Conservation (phyloP, 768 basidiomycete genomes). For the Porpolomopsis calyptriformis region DNA sequence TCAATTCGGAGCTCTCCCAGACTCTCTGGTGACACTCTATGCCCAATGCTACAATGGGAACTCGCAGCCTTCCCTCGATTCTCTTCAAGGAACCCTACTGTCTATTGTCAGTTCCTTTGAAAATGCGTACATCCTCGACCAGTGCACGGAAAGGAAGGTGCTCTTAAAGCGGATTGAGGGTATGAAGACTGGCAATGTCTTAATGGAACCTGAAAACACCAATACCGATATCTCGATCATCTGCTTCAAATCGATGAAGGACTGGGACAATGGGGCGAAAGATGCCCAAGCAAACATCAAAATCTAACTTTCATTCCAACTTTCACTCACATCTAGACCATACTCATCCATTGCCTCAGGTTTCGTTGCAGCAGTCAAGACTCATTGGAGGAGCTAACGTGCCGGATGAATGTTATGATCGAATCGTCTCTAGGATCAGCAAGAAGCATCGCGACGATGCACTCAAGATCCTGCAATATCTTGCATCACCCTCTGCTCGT, state of each 20-base stretch:
- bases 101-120: conserved; percentile 6
- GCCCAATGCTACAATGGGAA: neutral
- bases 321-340: neutral
- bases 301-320: neutral
- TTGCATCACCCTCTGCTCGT: conserved; percentile 10
- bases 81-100: conserved; percentile 10
- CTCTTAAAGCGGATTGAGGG: conserved; percentile 7
- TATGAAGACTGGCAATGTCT: neutral
- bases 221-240: conserved; percentile 4
- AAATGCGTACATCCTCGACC: conserved; percentile 14
- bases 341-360: conserved; percentile 6
- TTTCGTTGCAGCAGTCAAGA: conserved; percentile 13
- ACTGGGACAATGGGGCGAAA: neutral
- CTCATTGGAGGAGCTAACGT: conserved; percentile 11
- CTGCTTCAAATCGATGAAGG: neutral
- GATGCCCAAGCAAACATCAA: neutral
- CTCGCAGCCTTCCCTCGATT: neutral
- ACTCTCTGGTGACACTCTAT: neutral
- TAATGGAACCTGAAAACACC: neutral
- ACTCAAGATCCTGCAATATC: conserved; percentile 11
- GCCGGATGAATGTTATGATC: conserved; percentile 13
- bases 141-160: conserved; percentile 10
- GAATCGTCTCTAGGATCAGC: conserved; percentile 12
- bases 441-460: conserved; percentile 11
- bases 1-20: conserved; percentile 1